These are phyloP conservation scores for Coemansia sp. DNA, from an alignment of 192 early-diverging fungal species.

Conservation along the genomic window DNA sequence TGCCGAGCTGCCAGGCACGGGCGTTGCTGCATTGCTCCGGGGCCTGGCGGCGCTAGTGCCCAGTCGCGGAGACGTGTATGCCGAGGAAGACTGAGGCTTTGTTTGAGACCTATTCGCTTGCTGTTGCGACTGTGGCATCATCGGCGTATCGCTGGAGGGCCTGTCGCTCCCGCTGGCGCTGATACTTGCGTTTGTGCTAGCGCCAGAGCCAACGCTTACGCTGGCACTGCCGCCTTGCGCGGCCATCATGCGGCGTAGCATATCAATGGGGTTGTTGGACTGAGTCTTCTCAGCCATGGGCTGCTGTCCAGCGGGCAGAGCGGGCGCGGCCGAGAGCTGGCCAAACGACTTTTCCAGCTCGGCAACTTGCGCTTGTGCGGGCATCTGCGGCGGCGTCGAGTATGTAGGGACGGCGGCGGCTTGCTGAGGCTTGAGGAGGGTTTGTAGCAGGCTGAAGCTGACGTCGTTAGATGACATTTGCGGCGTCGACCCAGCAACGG, in stretches of 20 bases:
- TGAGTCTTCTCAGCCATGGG: not conserved
- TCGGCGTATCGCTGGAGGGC: not conserved
- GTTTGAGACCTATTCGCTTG: not conserved
- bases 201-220: not conserved
- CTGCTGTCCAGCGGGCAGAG: not conserved
- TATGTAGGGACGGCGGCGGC: not conserved
- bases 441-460: constrained; percentile 41
- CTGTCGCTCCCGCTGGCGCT: constrained; percentile 2
- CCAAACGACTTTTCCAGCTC: constrained; percentile 25
- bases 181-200: not conserved
- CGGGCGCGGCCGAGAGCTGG: constrained; percentile 2
- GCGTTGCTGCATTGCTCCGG: not conserved
- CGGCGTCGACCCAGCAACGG: constrained; percentile 20
- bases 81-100: constrained; percentile 5
- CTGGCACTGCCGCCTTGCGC: constrained; percentile 17
- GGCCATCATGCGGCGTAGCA: constrained; percentile 46
- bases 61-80: constrained; percentile 22
- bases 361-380: constrained; percentile 15
- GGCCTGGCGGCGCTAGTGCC: not conserved
- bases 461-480: constrained; percentile 34
- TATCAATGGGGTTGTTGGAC: constrained; percentile 31
- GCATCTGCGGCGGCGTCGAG: constrained; percentile 20
- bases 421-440: constrained; percentile 34
- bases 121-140: constrained; percentile 9
- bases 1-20: not conserved